Evolutionary conservation across 306 rosid species (phyloP), one percentile per base, ranked within the genome.

Genomic region (Hippophae tibetana): DNA sequence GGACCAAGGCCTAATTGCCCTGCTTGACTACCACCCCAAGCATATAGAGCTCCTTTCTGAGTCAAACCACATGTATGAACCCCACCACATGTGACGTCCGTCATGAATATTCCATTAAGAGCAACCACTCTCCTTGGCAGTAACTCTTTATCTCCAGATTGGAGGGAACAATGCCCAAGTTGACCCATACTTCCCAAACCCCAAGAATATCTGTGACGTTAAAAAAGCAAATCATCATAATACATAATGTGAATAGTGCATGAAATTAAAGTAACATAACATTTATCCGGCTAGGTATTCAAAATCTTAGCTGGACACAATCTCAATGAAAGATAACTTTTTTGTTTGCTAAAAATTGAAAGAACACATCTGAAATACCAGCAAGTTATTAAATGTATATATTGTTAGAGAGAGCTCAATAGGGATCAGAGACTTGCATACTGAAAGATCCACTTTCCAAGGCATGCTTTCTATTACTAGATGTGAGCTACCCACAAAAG

Each of bases 1-100:
- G 90, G 95, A 42, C 97, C 96, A 31, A 90, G 90, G 63, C 97
- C 97, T 78, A 90, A 72, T 71, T 90, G 97, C 66, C 97, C 97
- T 11, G 76, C 84, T 77, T 81, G 89, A 69, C 94, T 82, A 12
- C 97, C 97, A 63, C 97, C 97, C 96, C 97, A 90, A 43, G 84
- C 94, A 65, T 90, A 87, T 52, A 90, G 94, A 68, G 96, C 86
- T 68, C 96, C 90, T 55, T 65, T 77, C 69, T 79, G 69, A 54
- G 97, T 87, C 73, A 82, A 54, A 38, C 94, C 92, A 74, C 97
- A 87, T 7, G 96, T 77, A 64, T 90, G 97, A 18, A 87, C 89
- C 7, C 97, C 97, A 5, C 97, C 97, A 47, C 97, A 90, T 7
- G 94, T 82, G 47, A 81, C 76, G 42, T 79, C 85, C 68, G 68